phyloP scores from a whole-genome alignment of 78 protist species.

The Dictyostelium firmibasis region DNA sequence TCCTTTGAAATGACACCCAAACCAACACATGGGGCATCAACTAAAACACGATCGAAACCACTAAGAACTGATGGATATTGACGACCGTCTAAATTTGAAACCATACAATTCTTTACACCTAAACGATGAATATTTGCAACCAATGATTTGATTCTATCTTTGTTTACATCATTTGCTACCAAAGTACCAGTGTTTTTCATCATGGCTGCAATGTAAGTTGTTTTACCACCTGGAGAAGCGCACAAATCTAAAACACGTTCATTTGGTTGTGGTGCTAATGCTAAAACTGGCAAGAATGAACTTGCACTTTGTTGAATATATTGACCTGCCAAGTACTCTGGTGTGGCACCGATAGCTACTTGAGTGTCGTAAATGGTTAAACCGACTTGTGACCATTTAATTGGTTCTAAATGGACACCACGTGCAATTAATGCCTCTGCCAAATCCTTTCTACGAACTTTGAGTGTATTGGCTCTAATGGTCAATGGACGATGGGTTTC shows the following conservation, averaged over 20 bases:
- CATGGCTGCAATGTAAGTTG: slow-evolving; percentile 95
- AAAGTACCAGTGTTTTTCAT: slow-evolving; percentile 98
- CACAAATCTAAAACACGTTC: slow-evolving; percentile 97
- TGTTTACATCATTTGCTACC: slow-evolving; percentile 96
- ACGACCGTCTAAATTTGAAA: slow-evolving; percentile 97
- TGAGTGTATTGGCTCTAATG: slow-evolving; percentile 98
- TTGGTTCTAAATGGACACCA: slow-evolving; percentile 96
- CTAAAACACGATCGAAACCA: slow-evolving; percentile 97
- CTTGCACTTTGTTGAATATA: slow-evolving; percentile 98
- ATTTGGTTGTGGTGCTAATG: slow-evolving; percentile 94
- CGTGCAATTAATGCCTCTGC: slow-evolving; percentile 87
- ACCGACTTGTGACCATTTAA: slow-evolving; percentile 96
- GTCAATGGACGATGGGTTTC: slow-evolving; percentile 97
- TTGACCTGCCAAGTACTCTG: slow-evolving; percentile 98
- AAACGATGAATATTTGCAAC: slow-evolving; percentile 91
- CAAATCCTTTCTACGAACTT: slow-evolving; percentile 91
- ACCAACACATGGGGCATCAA: slow-evolving; percentile 99
- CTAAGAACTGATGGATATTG: slow-evolving; percentile 82
- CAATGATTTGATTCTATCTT: slow-evolving; percentile 91
- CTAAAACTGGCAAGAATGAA: slow-evolving; percentile 97
- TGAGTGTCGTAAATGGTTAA: slow-evolving; percentile 94
- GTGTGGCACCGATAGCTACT: slow-evolving; percentile 94
- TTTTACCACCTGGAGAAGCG: slow-evolving; percentile 99
- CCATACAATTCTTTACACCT: slow-evolving; percentile 88
- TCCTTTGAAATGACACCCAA: slow-evolving; percentile 98